Conservation (phyloP, 1,139 yeast genomes). For the Geotrichum candidum region DNA sequence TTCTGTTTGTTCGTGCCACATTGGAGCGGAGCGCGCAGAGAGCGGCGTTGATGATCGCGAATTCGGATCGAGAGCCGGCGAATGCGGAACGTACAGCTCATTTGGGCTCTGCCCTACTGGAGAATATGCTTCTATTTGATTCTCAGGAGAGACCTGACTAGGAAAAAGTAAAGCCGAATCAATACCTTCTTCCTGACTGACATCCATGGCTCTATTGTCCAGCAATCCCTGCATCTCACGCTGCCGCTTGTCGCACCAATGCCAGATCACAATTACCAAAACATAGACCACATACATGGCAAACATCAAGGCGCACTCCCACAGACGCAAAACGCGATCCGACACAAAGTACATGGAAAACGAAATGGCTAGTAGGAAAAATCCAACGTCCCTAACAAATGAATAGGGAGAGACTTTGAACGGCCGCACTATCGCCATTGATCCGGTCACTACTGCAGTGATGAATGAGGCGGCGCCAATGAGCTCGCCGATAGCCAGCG, state of each 20-base stretch:
- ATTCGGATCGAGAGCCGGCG: not conserved
- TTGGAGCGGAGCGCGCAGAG: not conserved
- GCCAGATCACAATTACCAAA: conserved; percentile 41
- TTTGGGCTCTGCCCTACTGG: not conserved
- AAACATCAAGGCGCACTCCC: conserved; percentile 47
- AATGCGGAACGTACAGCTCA: not conserved
- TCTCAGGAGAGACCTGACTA: not conserved
- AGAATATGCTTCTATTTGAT: not conserved
- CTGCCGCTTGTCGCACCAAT: conserved; percentile 28
- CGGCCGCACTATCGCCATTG: conserved; percentile 63
- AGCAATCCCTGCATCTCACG: not conserved
- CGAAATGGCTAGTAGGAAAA: conserved; percentile 45
- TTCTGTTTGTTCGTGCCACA: conserved; percentile 17
- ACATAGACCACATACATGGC: conserved; percentile 52
- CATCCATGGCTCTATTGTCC: not conserved
- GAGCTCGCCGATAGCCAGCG: conserved; percentile 81
- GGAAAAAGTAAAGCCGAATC: not conserved
- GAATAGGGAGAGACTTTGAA: conserved; percentile 48
- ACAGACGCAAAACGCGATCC: conserved; percentile 42
- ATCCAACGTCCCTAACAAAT: conserved; percentile 51
- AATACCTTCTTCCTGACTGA: not conserved
- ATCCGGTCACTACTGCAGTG: conserved; percentile 68
- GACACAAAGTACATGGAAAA: conserved; percentile 41
- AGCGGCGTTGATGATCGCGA: conserved; percentile 1
- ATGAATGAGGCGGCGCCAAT: conserved; percentile 80